These are phyloP conservation scores for Termitomyces titanicus DNA, from an alignment of 768 basidiomycete species.

Conservation along the genomic window DNA sequence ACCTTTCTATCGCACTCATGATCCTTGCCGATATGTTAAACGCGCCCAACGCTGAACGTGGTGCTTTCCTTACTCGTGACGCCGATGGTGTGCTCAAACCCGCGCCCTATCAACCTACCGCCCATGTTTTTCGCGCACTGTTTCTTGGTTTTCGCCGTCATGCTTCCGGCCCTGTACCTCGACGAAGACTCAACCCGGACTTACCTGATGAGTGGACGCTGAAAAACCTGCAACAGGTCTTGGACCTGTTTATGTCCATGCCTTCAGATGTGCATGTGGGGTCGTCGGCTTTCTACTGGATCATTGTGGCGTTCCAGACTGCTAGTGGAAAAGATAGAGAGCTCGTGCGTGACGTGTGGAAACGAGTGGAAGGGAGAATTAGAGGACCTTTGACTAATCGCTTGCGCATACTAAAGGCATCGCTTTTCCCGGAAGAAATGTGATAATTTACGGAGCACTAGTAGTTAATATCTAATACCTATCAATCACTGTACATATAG, in stretches of 20 bases:
- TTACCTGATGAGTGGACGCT: slow-evolving; percentile 45
- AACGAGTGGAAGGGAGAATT: slow-evolving; percentile 52
- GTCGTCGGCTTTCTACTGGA: slow-evolving; percentile 55
- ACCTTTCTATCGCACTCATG: slow-evolving; percentile 50
- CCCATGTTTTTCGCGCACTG: slow-evolving; percentile 61
- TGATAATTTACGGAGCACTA: not conserved
- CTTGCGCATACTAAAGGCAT: slow-evolving; percentile 33
- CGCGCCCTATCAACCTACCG: slow-evolving; percentile 36
- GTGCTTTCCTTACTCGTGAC: slow-evolving; percentile 24
- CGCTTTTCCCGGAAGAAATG: slow-evolving; percentile 29
- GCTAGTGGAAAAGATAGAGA: slow-evolving; percentile 49
- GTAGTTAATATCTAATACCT: slow-evolving; percentile 5
- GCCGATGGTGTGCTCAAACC: slow-evolving; percentile 24
- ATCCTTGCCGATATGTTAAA: slow-evolving; percentile 69
- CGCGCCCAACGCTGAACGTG: slow-evolving; percentile 34
- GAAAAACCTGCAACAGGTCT: slow-evolving; percentile 51
- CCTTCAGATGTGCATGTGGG: slow-evolving; percentile 41
- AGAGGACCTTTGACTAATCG: slow-evolving; percentile 41
- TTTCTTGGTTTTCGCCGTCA: slow-evolving; percentile 75
- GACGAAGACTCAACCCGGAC: not conserved
- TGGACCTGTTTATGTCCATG: slow-evolving; percentile 59
- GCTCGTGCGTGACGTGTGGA: slow-evolving; percentile 55
- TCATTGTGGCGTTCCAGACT: slow-evolving; percentile 61
- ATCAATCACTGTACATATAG: slow-evolving; percentile 7
- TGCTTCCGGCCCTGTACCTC: slow-evolving; percentile 30